A percentile compares a stretch with the other conserved stretches of the same genome.
phyloP scores from a whole-genome alignment of 2,329 filamentous ascomycete genomes.

The Alternaria triticina region DNA sequence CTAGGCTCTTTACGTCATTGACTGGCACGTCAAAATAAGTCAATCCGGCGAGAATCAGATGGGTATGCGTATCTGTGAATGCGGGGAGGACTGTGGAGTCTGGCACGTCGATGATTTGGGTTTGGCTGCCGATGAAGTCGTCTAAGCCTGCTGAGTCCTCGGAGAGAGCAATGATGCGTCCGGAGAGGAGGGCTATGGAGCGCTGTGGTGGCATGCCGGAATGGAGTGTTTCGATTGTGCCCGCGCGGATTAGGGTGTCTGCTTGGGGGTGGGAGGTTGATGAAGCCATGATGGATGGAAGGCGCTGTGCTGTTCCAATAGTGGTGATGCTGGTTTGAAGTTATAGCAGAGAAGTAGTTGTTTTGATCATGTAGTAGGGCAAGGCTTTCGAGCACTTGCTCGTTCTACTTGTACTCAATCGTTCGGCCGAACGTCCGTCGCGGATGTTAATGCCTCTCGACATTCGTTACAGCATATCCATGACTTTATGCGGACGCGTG shows the following conservation, averaged over 20 bases:
- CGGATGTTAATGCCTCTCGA: no score
- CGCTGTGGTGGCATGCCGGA: not conserved
- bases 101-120: not conserved
- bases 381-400: not conserved
- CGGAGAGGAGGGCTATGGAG: not conserved
- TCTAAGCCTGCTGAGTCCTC: not conserved
- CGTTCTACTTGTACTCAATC: not conserved
- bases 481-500: no score
- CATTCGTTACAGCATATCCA: no score
- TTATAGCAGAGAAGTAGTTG: not conserved
- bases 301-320: fast-evolving
- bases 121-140: not conserved
- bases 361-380: no score
- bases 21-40: not conserved
- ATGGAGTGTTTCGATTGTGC: not conserved
- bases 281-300: fast-evolving
- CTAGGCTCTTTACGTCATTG: fast-evolving
- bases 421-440: not conserved
- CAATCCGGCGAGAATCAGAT: not conserved
- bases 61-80: not conserved
- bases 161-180: not conserved
- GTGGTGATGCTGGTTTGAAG: not conserved
- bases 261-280: not conserved
- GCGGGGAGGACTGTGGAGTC: not conserved
- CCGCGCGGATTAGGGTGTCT: not conserved